Conservation (phyloP, 495 filamentous ascomycete genomes). For the Xylaria sp. region DNA sequence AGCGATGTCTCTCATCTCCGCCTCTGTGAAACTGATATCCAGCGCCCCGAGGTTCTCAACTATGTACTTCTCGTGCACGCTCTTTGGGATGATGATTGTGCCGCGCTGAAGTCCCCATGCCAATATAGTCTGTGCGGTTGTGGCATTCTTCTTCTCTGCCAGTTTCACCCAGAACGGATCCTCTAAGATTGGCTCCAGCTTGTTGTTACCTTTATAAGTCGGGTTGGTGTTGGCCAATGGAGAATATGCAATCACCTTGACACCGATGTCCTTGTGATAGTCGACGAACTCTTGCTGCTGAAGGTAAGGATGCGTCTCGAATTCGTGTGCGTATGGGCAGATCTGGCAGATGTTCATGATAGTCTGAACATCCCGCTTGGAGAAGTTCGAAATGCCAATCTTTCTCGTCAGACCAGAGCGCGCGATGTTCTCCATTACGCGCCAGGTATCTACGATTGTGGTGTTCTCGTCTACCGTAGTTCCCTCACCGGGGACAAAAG, state of each 20-base stretch:
- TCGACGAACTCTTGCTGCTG: slow-evolving; percentile 65
- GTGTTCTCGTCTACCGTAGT: slow-evolving; percentile 53
- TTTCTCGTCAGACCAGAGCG: slow-evolving; percentile 57
- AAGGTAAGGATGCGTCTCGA: slow-evolving; percentile 61
- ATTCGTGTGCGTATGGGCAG: slow-evolving; percentile 70
- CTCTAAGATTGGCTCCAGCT: slow-evolving; percentile 45
- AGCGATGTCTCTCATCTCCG: slow-evolving; percentile 61
- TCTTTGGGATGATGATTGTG: slow-evolving; percentile 71
- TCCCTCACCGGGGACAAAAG: slow-evolving; percentile 47
- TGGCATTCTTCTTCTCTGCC: slow-evolving; percentile 68
- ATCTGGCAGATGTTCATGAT: slow-evolving; percentile 62
- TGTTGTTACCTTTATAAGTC: slow-evolving; percentile 55
- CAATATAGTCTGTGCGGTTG: slow-evolving; percentile 67
- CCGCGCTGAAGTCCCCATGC: slow-evolving; percentile 69
- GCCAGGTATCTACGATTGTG: slow-evolving; percentile 60
- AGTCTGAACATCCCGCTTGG: slow-evolving; percentile 62
- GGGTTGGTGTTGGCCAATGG: slow-evolving; percentile 77
- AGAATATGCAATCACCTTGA: slow-evolving; percentile 70
- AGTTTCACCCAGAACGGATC: slow-evolving; percentile 66
- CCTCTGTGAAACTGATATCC: slow-evolving; percentile 34
- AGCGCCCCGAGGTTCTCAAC: slow-evolving; percentile 34
- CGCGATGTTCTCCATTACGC: slow-evolving; percentile 67
- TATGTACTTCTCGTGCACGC: slow-evolving; percentile 48
- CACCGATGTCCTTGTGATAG: slow-evolving; percentile 62
- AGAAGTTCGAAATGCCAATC: slow-evolving; percentile 78